These are phyloP conservation scores for Calocera cornea DNA, from an alignment of 768 basidiomycete genomes.

Conservation along the genomic window DNA sequence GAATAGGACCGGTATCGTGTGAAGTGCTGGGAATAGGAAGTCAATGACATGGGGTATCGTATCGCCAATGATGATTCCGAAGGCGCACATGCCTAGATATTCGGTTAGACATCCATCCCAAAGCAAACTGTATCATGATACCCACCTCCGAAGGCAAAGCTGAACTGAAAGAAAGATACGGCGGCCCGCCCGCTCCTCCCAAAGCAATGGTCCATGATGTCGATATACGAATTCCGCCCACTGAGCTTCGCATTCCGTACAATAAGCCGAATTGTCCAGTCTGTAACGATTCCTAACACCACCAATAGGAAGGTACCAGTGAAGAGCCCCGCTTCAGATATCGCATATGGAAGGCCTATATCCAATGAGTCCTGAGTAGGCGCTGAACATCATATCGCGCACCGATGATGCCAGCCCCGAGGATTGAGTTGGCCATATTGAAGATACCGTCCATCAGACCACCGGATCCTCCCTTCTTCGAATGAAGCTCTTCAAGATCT, in stretches of 20 bases:
- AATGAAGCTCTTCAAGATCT: conserved; percentile 60
- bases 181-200: conserved; percentile 82
- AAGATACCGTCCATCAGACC: conserved; percentile 67
- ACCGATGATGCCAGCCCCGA: conserved; percentile 86
- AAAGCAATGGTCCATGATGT: conserved; percentile 88
- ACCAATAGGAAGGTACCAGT: conserved; percentile 73
- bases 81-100: conserved; percentile 84
- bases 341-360: conserved; percentile 80
- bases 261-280: conserved; percentile 95
- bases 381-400: conserved; percentile 14
- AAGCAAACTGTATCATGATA: conserved; percentile 9
- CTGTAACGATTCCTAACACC: conserved; percentile 69
- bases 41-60: conserved; percentile 91
- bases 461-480: conserved; percentile 53
- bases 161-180: conserved; percentile 93
- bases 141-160: conserved; percentile 91
- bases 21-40: conserved; percentile 57
- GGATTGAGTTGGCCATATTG: conserved; percentile 92
- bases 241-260: conserved; percentile 93
- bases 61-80: conserved; percentile 94
- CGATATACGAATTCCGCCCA: conserved; percentile 82
- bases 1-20: conserved; percentile 55
- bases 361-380: neutral
- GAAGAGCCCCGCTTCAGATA: conserved; percentile 89
- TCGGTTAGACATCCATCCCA: neutral